phyloP scores from a whole-genome alignment of 345 rosid species.

The Excoecaria cochinchinensis region DNA sequence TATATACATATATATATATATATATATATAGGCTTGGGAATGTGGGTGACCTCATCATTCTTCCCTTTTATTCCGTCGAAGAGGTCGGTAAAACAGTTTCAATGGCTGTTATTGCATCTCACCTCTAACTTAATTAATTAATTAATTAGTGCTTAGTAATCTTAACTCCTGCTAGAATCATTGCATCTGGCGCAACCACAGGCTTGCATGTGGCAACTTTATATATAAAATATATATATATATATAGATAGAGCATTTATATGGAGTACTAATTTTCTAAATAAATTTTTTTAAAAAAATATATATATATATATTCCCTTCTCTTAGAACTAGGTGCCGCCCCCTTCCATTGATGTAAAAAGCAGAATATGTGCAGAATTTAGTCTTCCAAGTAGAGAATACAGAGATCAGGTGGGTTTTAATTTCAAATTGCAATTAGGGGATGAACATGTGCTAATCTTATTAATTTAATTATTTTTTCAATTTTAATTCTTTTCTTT shows the following conservation, averaged over 20 bases:
- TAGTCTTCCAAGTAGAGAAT: slow-evolving; percentile 23
- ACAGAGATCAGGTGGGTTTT: slow-evolving; percentile 11
- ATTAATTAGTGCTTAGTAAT: slow-evolving; percentile 13
- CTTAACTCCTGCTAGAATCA: slow-evolving; percentile 34
- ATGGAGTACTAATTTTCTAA: neutral
- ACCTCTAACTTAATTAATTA: neutral
- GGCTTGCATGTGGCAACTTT: slow-evolving; percentile 38
- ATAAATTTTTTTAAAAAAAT: neutral
- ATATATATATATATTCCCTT: neutral
- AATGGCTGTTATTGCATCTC: neutral
- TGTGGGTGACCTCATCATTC: slow-evolving; percentile 22
- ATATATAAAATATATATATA: neutral
- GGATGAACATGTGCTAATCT: slow-evolving; percentile 22
- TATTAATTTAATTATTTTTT: too few relatives aligned
- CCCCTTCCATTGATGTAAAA: slow-evolving; percentile 14
- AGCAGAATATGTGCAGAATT: slow-evolving; percentile 4
- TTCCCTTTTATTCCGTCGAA: slow-evolving; percentile 14
- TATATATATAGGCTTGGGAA: too few relatives aligned
- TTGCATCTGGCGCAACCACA: slow-evolving; percentile 47
- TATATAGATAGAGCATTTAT: too few relatives aligned
- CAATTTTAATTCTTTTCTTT: neutral
- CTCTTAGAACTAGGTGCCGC: slow-evolving; percentile 40
- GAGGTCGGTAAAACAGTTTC: slow-evolving; percentile 40
- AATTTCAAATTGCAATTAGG: slow-evolving; percentile 13
- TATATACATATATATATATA: too few relatives aligned